Evolutionary conservation across 2,329 filamentous ascomycete genomes (phyloP), one percentile per base, ranked within the genome.

Genomic region (Phaeosphaeria sp.): DNA sequence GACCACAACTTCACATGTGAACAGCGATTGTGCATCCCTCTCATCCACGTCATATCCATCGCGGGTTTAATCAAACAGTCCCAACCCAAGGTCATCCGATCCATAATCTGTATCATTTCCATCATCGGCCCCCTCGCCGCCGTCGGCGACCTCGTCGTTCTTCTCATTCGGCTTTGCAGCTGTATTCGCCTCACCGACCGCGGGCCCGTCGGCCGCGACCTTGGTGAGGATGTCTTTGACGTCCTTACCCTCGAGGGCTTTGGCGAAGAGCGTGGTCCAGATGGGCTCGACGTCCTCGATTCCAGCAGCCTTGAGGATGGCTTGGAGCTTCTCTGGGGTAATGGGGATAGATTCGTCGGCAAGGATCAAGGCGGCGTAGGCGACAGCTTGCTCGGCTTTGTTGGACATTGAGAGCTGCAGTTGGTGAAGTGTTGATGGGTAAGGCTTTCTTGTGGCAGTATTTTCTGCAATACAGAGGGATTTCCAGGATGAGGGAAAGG

Each of bases 301-400:
- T 78, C 89, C 89, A 74, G 95, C 93, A 79, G 94, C 91, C 83
- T 91, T 89, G 85, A 98, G 90, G 77, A 99, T 82, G 75, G 90
- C 89, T 81, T 92, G 88, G 78, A 99, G 87, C 87, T 98, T 98
- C 84, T 98, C 95, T 86, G 95, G 86, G 80, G 94, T 96, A 86
- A 98, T 92, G 78, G 96, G 92, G 79, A 98, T 83, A 84, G 89
- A 90, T 76, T 97, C 94, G 88, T 99, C 95, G 82, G 94, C 94
- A 82, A 98, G 92, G 87, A 98, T 97, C 83, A 99, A 90, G 82
- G 94, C 92, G 80, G 95, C 95, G 88, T 97, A 98, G 79, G 94
- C 96, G 80, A 89, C 88, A 80, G 94, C 94, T 82, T 56, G 64
- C 46, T 72, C 69, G 21, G 66, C 59, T n/a, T 63, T 54, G 53